Evolutionary conservation across 768 basidiomycete genomes (phyloP).

Genomic region (Collybia nuda): DNA sequence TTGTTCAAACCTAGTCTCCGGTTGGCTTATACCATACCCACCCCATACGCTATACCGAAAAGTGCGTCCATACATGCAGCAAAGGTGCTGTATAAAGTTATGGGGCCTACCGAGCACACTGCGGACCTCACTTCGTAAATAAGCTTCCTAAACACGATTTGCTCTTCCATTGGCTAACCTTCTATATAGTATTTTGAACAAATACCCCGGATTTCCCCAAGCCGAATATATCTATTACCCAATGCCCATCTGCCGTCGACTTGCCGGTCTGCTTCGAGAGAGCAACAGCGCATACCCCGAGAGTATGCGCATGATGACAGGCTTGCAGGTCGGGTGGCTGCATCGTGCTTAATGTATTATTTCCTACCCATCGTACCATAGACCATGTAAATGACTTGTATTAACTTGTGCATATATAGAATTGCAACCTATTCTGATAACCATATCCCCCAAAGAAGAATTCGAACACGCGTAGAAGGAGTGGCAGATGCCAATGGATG

Average conservation of each 20-base stretch:
- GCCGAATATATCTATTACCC: constrained; percentile 90
- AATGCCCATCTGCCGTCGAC: constrained; percentile 67
- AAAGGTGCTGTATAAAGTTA: constrained; percentile 83
- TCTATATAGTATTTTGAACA: constrained; percentile 51
- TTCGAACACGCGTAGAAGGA: not conserved
- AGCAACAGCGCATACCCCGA: constrained; percentile 79
- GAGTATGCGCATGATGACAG: constrained; percentile 75
- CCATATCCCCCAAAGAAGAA: constrained; percentile 1
- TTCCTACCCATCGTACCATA: not conserved
- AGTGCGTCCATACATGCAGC: constrained; percentile 65
- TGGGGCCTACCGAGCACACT: constrained; percentile 56
- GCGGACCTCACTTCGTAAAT: constrained; percentile 56
- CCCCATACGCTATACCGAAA: constrained; percentile 57
- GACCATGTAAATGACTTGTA: not conserved
- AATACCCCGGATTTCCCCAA: constrained; percentile 81
- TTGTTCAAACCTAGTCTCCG: constrained; percentile 89
- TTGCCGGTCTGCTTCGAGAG: constrained; percentile 71
- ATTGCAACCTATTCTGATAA: not conserved
- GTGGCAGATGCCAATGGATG: not conserved
- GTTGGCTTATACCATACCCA: constrained; percentile 66
- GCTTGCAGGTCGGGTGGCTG: constrained; percentile 82
- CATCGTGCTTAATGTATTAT: constrained; percentile 30
- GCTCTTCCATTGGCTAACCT: constrained; percentile 5
- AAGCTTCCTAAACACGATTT: not conserved
- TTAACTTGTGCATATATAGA: not conserved